These are phyloP conservation scores for Mrakia gelida DNA, from an alignment of 768 basidiomycete species.

Conservation along the genomic window DNA sequence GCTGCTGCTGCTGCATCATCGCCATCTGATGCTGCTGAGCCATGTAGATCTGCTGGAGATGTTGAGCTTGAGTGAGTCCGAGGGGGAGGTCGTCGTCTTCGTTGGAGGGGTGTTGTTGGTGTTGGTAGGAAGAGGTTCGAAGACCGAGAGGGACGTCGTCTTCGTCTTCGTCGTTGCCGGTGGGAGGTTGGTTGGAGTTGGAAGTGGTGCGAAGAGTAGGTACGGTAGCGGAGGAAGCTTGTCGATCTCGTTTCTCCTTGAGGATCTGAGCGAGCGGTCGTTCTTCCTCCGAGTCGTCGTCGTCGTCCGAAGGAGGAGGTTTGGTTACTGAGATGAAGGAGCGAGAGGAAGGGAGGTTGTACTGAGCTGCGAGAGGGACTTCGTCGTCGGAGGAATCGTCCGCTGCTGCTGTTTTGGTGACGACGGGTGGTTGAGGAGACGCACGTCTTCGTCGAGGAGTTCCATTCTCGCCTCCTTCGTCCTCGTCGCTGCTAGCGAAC, in stretches of 20 bases:
- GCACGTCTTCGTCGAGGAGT: background rate
- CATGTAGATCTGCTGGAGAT: conserved; percentile 30
- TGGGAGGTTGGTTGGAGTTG: background rate
- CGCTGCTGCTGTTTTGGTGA: background rate
- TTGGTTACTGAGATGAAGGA: background rate
- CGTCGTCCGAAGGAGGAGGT: background rate
- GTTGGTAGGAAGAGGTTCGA: background rate
- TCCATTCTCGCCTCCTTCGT: conserved; percentile 2
- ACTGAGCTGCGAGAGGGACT: conserved; percentile 16
- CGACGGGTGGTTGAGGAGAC: background rate
- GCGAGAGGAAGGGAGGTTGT: background rate
- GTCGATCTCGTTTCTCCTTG: background rate
- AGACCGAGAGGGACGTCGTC: conserved; percentile 30
- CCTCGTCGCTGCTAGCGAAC: conserved; percentile 24
- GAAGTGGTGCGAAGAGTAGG: background rate
- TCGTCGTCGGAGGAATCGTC: conserved; percentile 22
- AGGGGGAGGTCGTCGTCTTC: conserved; percentile 29
- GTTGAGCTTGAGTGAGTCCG: conserved; percentile 30
- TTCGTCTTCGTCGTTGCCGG: conserved; percentile 21
- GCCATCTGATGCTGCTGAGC: conserved; percentile 25
- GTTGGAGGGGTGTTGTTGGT: background rate
- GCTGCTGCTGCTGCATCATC: conserved; percentile 13
- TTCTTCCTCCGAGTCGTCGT: conserved; percentile 21
- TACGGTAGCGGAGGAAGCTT: background rate
- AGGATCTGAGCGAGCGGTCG: conserved; percentile 12